Evolutionary conservation across 441 rosid genomes (phyloP), one percentile per base, ranked within the genome.

Genomic region (Eruca vesicaria): DNA sequence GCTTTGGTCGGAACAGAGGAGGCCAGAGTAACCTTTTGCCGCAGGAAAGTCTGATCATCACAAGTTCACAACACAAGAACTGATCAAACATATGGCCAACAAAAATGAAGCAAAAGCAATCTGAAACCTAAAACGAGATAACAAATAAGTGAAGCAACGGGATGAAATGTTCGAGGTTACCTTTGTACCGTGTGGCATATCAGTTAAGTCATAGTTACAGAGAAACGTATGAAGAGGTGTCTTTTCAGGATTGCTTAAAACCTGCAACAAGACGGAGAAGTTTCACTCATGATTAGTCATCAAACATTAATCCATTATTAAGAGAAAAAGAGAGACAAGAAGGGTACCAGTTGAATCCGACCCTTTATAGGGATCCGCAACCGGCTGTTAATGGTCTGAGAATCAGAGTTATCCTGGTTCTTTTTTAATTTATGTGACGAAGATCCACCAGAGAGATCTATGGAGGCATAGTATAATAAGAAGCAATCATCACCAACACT

Each of bases 221-320:
- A 92, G 79, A 80, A 88, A 92, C 19, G 90, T 90, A 84, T 92
- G 96, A 65, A 92, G 81, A 26, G 96, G 97, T 3, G 97, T 90
- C 82, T 89, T 92, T 68, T 92, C 97, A 20, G 96, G 97, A 78
- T 92, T 90, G 87, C 97, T 90, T 60, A 92, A 78, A 73, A 92
- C 97, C 97, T 92, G 82, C 67, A 80, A 8, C 41, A 38, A 38
- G 5, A 16, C 71, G 72, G 36, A 80, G 41, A 31, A 58, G 61
- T 5, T 68, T 31, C 26, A 10, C 33, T 52, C 33, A 63, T 57
- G 63, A 79, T 3, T 16, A 15, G 18, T 20, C 18, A 29, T 31
- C 59, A 9, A 29, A 9, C 28, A 38, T 6, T 28, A 12, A 28
- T 7, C 8, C 66, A 14, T 14, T 19, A 10, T 3, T 28, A 12